Base-by-base conservation (phyloP, 2,329 filamentous ascomycete genomes). In the Paramyrothecium roridum region DNA sequence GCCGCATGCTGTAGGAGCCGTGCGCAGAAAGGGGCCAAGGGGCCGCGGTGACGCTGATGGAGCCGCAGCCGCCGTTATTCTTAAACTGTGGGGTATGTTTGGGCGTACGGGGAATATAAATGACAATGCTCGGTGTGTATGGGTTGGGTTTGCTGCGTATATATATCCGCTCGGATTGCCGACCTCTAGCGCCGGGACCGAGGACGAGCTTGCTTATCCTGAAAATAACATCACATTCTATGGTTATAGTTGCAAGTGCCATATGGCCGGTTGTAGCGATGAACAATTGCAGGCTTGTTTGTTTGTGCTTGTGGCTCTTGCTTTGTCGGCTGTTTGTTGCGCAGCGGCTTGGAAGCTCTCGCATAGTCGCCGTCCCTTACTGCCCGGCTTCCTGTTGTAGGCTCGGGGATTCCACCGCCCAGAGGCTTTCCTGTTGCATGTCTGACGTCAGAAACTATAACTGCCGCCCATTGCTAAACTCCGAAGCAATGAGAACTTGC, bases 1-100 rank as follows among this genome's bases (percentile, higher is more conserved):
- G 91, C 64, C 87, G 93, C 63, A 97, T 97, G 93, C 73, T 60
- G 53, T 51, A 56, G 34, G 11, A 22, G 48, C 52, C 16, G 22
- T n/a, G 12, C 48, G 48, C 21, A 16, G 23, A 23, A 43, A 13
- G 37, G 37, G n/a, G n/a, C n/a, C n/a, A n/a, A 43, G 37, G n/a
- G 37, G 16, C 55, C 33, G 49, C 53, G 48, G 45, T 55, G 54
- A 50, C 12, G 13, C 13, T 43, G 13, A 13, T 17, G 7, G 13
- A 17, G n/a, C 13, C 37, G 37, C 13, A 6, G 37, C 37, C 37
- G n/a, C 16, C 13, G 12, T 43, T 13, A 43, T 43, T 43, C 4
- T 43, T 17, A 19, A 43, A 16, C 13, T 43, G n/a, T 16, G n/a
- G n/a, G 13, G 37, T 43, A 13, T 48, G 50, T 47, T 37, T 48